Conservation (phyloP, 345 rosid genomes). For the Eucalyptus pumila region DNA sequence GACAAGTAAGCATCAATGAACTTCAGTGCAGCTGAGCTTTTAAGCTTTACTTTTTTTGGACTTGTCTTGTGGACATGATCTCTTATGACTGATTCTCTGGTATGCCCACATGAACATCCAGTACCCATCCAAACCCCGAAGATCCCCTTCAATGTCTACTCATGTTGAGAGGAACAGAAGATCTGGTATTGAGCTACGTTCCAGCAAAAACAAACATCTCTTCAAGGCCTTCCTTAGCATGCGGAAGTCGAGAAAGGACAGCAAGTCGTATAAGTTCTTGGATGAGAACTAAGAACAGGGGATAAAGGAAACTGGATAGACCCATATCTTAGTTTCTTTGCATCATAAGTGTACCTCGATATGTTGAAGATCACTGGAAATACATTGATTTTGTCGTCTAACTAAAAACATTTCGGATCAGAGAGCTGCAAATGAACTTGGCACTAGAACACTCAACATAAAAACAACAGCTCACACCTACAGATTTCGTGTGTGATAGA, state of each 20-base stretch:
- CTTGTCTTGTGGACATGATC: neutral
- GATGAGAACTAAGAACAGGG: constrained; percentile 12
- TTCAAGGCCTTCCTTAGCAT: constrained; percentile 60
- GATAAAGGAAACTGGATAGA: neutral
- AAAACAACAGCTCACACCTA: too few relatives aligned
- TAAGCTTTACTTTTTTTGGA: too few relatives aligned
- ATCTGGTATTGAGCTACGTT: constrained; percentile 18
- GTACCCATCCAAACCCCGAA: constrained; percentile 34
- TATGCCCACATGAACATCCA: neutral
- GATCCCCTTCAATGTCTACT: constrained; percentile 28
- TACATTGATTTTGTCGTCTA: too few relatives aligned
- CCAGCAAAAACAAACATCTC: constrained; percentile 43
- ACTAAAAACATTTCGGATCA: too few relatives aligned
- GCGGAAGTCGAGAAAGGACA: constrained; percentile 37
- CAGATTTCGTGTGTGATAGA: too few relatives aligned
- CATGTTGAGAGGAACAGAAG: constrained; percentile 9
- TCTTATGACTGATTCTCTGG: neutral
- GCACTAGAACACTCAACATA: too few relatives aligned
- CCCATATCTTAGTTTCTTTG: too few relatives aligned
- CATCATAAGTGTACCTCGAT: too few relatives aligned
- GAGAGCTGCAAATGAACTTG: too few relatives aligned
- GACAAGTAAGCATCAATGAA: constrained; percentile 16
- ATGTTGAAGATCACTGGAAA: too few relatives aligned
- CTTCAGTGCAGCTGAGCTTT: neutral
- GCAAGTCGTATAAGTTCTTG: constrained; percentile 10